Evolutionary conservation across 768 basidiomycete species (phyloP), one percentile per base, ranked within the genome.

Genomic region (Termitomyces sp.): DNA sequence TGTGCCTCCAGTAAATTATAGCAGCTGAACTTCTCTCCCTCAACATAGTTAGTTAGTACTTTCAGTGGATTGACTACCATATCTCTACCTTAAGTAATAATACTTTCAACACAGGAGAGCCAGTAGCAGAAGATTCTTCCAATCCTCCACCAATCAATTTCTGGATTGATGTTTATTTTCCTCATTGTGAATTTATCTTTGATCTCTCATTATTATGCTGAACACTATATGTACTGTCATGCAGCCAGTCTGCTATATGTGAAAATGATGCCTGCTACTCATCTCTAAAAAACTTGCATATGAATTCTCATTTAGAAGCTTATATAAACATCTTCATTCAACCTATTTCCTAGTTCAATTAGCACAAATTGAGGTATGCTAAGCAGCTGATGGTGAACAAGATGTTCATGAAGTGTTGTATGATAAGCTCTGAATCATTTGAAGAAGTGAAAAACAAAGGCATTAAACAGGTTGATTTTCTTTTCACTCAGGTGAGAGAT

Each of bases 381-480:
- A 66, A 74, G 52, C 71, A 73, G 65, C 60, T 60, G 23, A 63
- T 58, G n/a, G 68, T 79, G 9, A 62, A 73, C n/a, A 67, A 64
- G 50, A 73, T 77, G 16, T 80, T 74, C 54, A 69, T 68, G 51
- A 66, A 61, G 57, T 64, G 80, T 49, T 79, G 76, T 60, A 71
- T 65, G 23, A 58, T 55, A 4, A 59, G 58, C 34, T 72, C 73
- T 31, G 9, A 25, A 21, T 3, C n/a, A n/a, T n/a, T n/a, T n/a
- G n/a, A n/a, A n/a, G n/a, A n/a, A n/a, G n/a, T n/a, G 65, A 65
- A 73, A 59, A 71, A 65, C 16, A 77, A 81, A 70, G 83, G 82
- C 0, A 76, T 86, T 19, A 84, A 82, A 69, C 73, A 82, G 58
- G 75, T 87, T 2, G 86, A 87, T 70, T 86, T 80, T 66, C 69